These are phyloP conservation scores for Rhytidhysteron rufulum DNA, from an alignment of 2,329 filamentous ascomycete species.

Conservation along the genomic window DNA sequence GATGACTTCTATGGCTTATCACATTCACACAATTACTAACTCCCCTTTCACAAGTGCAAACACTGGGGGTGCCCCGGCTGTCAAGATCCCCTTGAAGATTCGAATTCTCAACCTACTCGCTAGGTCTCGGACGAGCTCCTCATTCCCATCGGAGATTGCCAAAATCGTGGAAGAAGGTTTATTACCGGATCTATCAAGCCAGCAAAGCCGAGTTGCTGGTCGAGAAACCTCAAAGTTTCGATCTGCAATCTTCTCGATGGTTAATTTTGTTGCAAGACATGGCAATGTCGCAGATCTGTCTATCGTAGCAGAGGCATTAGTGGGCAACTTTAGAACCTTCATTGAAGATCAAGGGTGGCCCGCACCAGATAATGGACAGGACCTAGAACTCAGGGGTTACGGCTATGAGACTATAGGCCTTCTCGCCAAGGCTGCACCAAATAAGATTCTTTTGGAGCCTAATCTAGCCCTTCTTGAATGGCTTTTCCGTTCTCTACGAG, in stretches of 20 bases:
- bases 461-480: conserved; percentile 62
- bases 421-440: conserved; percentile 63
- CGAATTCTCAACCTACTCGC: conserved; percentile 72
- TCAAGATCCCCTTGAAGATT: conserved; percentile 68
- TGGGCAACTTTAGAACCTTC: conserved; percentile 67
- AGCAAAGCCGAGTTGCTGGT: conserved; percentile 46
- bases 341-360: conserved; percentile 84
- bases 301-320: conserved; percentile 63
- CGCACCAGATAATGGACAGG: conserved; percentile 51
- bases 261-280: conserved; percentile 80
- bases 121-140: conserved; percentile 71
- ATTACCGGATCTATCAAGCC: conserved; percentile 38
- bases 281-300: conserved; percentile 60
- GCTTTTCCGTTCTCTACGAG: conserved; percentile 78
- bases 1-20: background rate
- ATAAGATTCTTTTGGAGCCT: conserved; percentile 51
- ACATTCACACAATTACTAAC: background rate
- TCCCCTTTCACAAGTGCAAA: conserved; percentile 9
- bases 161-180: conserved; percentile 66
- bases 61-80: conserved; percentile 39
- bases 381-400: conserved; percentile 66
- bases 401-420: conserved; percentile 91
- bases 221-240: conserved; percentile 77
- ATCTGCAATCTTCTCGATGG: conserved; percentile 77
- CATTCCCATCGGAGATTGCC: conserved; percentile 64